These are phyloP conservation scores for Globisporangium rhizosaccharum DNA, from an alignment of 352 stramenopile genomes.

Conservation along the genomic window DNA sequence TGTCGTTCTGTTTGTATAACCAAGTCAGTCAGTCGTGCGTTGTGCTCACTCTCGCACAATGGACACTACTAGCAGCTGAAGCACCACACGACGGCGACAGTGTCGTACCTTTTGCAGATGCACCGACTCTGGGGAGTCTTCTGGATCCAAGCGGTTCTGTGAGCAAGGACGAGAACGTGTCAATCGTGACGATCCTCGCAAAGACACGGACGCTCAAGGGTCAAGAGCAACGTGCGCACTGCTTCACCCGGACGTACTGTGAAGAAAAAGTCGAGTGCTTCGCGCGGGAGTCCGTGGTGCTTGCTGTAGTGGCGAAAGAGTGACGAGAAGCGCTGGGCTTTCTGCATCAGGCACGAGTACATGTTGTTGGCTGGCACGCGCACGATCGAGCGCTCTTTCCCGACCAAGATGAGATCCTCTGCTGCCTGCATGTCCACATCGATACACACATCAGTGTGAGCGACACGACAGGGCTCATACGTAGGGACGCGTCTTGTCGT, in stretches of 20 bases:
- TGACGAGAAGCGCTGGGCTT: slow-evolving; percentile 96
- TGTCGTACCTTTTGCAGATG: slow-evolving; percentile 69
- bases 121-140: slow-evolving; percentile 82
- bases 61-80: neutral
- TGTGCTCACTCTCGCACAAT: too few relatives aligned
- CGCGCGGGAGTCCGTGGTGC: slow-evolving; percentile 95
- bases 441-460: slow-evolving; percentile 1
- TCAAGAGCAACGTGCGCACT: neutral
- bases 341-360: slow-evolving; percentile 97
- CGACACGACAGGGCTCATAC: neutral
- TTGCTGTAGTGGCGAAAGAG: slow-evolving; percentile 99
- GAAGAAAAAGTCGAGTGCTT: slow-evolving; percentile 98
- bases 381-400: slow-evolving; percentile 79
- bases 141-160: slow-evolving; percentile 70
- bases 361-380: slow-evolving; percentile 83
- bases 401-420: slow-evolving; percentile 69
- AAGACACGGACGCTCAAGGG: neutral
- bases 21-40: neutral
- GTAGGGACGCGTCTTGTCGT: slow-evolving; percentile 16
- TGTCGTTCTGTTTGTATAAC: slow-evolving; percentile 57
- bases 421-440: slow-evolving; percentile 33
- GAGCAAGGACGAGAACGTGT: neutral
- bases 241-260: slow-evolving; percentile 39
- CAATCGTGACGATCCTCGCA: neutral
- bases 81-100: neutral